Conservation (phyloP, 2,329 filamentous ascomycete genomes). For the Alternaria gansuensis region DNA sequence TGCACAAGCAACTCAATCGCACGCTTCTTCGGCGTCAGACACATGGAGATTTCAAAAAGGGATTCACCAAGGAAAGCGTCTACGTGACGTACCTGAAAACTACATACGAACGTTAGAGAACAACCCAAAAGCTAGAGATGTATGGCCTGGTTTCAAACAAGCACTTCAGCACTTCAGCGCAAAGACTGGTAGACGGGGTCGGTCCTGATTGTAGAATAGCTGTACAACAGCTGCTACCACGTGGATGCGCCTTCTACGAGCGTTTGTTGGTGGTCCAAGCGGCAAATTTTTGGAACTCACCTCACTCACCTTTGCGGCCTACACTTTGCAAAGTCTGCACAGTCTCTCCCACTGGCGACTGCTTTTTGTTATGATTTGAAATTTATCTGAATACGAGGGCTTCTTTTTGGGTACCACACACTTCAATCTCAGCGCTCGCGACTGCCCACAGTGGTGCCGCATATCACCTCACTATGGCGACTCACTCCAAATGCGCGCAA, state of each 20-base stretch:
- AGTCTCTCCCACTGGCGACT: not conserved
- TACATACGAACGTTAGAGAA: constrained; percentile 34
- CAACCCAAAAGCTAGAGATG: constrained; percentile 27
- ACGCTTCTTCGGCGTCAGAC: constrained; percentile 6
- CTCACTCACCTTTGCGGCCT: not conserved
- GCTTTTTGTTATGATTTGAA: not conserved
- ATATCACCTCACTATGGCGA: not conserved
- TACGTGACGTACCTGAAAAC: constrained; percentile 31
- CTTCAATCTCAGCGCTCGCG: not conserved
- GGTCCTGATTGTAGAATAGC: constrained; percentile 5
- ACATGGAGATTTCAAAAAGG: constrained; percentile 20
- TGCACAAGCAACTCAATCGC: not conserved
- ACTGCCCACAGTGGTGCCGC: not conserved
- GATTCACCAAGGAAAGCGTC: constrained; percentile 20
- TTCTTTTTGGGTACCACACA: not conserved
- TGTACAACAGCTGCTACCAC: not conserved
- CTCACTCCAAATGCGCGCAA: not conserved
- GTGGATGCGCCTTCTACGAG: not conserved
- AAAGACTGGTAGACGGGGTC: constrained; percentile 32
- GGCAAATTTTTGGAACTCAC: constrained; percentile 1
- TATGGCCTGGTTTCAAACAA: constrained; percentile 32
- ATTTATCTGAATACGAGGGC: not conserved
- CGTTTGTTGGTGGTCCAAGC: constrained; percentile 10
- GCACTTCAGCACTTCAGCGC: constrained; percentile 33
- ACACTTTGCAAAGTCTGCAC: not conserved